Conservation (phyloP, 225 moss, liverwort and hornwort species). For the Thuidium tamariscinum region DNA sequence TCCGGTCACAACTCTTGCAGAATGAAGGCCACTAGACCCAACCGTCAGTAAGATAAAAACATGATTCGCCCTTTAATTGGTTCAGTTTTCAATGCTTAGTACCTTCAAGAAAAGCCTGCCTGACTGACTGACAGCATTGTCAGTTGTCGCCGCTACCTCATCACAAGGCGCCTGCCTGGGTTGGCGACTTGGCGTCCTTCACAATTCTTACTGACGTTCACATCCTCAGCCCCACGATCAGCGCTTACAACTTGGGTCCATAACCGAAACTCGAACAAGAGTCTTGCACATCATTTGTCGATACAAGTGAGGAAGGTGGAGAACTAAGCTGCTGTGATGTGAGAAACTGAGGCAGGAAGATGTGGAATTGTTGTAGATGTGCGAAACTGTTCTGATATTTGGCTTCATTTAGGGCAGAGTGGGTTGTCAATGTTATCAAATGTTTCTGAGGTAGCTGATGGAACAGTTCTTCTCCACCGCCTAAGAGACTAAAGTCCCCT, state of each 20-base stretch:
- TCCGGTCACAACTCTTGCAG: too few species aligned
- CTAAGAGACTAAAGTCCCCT: too few species aligned
- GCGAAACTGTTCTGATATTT: not conserved
- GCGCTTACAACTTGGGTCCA: too few species aligned
- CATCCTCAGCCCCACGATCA: too few species aligned
- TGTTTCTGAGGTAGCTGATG: not conserved
- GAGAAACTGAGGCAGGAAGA: too few species aligned
- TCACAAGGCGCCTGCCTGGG: too few species aligned
- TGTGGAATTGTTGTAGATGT: not conserved
- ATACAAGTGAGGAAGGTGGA: not conserved
- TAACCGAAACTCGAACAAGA: too few species aligned
- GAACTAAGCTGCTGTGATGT: too few species aligned
- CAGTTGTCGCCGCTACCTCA: not conserved
- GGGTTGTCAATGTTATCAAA: not conserved
- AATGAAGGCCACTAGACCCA: too few species aligned
- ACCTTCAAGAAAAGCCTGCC: not conserved
- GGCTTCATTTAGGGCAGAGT: not conserved
- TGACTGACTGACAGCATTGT: not conserved
- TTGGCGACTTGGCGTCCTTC: not conserved
- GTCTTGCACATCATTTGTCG: not conserved
- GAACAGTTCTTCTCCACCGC: not conserved
- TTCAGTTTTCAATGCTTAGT: not conserved
- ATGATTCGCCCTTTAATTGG: not conserved
- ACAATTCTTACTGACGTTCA: not conserved
- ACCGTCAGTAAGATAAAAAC: not conserved